phyloP scores from a whole-genome alignment of 805 yeast genomes.

The Debaryomyces castellii region DNA sequence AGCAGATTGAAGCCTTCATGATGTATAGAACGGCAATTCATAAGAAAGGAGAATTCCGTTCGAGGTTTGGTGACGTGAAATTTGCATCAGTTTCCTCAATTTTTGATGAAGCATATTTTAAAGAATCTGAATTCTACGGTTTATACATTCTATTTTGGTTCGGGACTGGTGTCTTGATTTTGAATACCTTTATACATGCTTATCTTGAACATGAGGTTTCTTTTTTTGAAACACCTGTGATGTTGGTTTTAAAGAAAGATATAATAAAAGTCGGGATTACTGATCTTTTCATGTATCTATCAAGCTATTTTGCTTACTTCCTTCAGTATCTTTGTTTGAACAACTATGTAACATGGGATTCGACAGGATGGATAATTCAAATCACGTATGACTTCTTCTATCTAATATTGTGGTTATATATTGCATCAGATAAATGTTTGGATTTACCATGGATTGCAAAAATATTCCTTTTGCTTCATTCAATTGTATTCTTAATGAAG shows the following conservation, averaged over 20 bases:
- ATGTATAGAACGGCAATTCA: neutral
- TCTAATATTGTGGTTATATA: constrained; percentile 51
- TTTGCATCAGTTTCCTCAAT: constrained; percentile 45
- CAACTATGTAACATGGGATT: constrained; percentile 56
- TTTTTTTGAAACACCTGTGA: constrained; percentile 52
- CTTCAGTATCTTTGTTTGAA: constrained; percentile 56
- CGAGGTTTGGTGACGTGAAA: constrained; percentile 55
- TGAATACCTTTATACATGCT: constrained; percentile 55
- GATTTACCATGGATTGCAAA: constrained; percentile 87
- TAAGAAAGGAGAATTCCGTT: constrained; percentile 31
- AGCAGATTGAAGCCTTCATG: neutral
- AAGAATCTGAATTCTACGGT: constrained; percentile 64
- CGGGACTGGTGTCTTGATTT: constrained; percentile 52
- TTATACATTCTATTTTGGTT: constrained; percentile 82
- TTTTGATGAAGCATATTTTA: constrained; percentile 50
- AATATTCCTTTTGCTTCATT: constrained; percentile 80
- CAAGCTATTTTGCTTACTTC: constrained; percentile 58
- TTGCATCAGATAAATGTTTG: constrained; percentile 47
- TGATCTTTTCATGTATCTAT: constrained; percentile 72
- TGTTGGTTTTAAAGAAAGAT: constrained; percentile 58
- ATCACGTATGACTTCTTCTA: constrained; percentile 53
- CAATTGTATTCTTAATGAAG: constrained; percentile 88
- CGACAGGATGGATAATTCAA: constrained; percentile 63
- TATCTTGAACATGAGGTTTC: constrained; percentile 44
- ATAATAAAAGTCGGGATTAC: constrained; percentile 66